These are phyloP conservation scores for Diospyros kaki DNA, from an alignment of 148 eudicot species.

Conservation along the genomic window DNA sequence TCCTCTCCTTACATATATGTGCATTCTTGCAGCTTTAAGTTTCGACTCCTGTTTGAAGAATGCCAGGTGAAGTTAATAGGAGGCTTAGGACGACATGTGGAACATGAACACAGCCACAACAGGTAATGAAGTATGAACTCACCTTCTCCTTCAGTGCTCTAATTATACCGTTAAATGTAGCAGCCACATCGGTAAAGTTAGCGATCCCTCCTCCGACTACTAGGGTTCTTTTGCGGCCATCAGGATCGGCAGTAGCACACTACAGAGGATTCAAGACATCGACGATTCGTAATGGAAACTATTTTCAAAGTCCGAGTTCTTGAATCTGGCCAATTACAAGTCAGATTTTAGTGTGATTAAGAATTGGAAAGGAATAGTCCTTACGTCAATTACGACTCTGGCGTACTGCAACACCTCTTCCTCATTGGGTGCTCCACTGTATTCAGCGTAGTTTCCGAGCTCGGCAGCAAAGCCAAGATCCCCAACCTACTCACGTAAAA, in stretches of 20 bases:
- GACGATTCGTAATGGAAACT: not conserved
- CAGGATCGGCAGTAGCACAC: constrained; percentile 98
- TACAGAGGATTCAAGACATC: constrained; percentile 22
- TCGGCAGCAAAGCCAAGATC: constrained; percentile 75
- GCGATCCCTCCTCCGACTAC: constrained; percentile 98
- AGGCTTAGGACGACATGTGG: not conserved
- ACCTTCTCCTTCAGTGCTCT: constrained; percentile 66
- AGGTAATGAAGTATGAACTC: not conserved
- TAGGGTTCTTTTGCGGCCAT: constrained; percentile 84
- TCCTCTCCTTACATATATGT: constrained; percentile 92
- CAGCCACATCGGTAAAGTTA: constrained; percentile 95
- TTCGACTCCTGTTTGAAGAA: constrained; percentile 43
- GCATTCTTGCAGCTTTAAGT: constrained; percentile 94
- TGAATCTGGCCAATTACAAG: not conserved
- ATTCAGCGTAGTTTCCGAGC: constrained; percentile 75
- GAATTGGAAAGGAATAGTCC: constrained; percentile 12
- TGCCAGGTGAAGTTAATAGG: not conserved
- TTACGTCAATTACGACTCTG: constrained; percentile 68
- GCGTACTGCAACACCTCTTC: constrained; percentile 78
- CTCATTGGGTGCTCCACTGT: constrained; percentile 80
- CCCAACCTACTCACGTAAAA: constrained; percentile 42
- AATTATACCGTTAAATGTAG: constrained; percentile 77
- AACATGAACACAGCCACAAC: not conserved
- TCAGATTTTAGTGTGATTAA: not conserved
- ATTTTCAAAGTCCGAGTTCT: not conserved